phyloP scores from a whole-genome alignment of 2,329 filamentous ascomycete genomes.

The Fusarium cicatricum region DNA sequence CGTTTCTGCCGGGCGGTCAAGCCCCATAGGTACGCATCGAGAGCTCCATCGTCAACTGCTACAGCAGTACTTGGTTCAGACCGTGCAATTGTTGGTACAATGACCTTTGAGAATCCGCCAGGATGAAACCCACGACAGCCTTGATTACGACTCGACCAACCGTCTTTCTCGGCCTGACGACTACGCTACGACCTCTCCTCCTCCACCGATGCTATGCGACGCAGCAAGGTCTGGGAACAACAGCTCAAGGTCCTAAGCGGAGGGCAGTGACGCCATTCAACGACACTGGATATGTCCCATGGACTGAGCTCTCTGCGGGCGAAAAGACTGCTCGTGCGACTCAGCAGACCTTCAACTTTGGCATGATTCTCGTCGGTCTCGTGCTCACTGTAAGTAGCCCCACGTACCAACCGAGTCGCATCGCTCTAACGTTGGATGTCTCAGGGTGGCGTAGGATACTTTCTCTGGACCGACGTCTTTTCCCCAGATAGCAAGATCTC shows the following conservation, averaged over 20 bases:
- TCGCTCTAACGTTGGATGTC: slow-evolving; percentile 15
- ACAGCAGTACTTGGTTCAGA: slow-evolving; percentile 1
- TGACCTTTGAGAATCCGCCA: slow-evolving; percentile 50
- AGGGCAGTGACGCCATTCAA: slow-evolving; percentile 83
- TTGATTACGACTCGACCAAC: slow-evolving; percentile 48
- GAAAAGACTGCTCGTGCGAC: slow-evolving; percentile 88
- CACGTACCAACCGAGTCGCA: neutral
- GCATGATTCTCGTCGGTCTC: slow-evolving; percentile 77
- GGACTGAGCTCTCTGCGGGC: slow-evolving; percentile 75
- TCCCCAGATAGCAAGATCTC: slow-evolving; percentile 84
- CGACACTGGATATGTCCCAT: slow-evolving; percentile 83
- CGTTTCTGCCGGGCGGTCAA: slow-evolving; percentile 53
- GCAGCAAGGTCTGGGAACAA: slow-evolving; percentile 56
- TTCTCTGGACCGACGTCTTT: slow-evolving; percentile 85
- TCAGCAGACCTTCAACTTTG: slow-evolving; percentile 90
- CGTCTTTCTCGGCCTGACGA: slow-evolving; percentile 39
- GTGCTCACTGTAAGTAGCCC: slow-evolving; percentile 70
- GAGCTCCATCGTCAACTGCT: slow-evolving; percentile 1
- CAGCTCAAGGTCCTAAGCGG: slow-evolving; percentile 59
- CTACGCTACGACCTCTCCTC: slow-evolving; percentile 49
- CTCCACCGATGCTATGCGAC: slow-evolving; percentile 66
- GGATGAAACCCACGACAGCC: slow-evolving; percentile 56
- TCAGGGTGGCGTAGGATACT: slow-evolving; percentile 78
- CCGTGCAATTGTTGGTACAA: slow-evolving; percentile 38
- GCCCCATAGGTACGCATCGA: slow-evolving; percentile 8